Base-by-base conservation (phyloP, 495 filamentous ascomycete species). In the Podospora australis region DNA sequence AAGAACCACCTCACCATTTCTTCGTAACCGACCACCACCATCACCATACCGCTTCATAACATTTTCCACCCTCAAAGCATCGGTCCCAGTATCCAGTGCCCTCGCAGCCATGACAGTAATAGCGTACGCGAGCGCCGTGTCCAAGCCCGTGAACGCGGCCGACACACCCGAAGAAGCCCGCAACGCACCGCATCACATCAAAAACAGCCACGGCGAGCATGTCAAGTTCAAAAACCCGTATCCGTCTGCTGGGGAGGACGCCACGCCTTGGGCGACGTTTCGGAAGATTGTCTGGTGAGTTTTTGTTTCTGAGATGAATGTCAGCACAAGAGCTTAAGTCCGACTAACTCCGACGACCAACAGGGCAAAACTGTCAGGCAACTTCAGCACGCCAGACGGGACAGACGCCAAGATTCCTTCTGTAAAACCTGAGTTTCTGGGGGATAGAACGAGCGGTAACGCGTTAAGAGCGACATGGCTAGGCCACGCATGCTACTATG, bases 401-500 rank as follows among this genome's bases (percentile, higher is more conserved):
- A 14, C 83, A 79, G 16, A 85, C 79, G 3, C 70, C 81, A 3
- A 54, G 19, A 49, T 57, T 30, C 57, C 54, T 22, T 79, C 90
- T 17, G 75, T 73, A 48, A 77, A 77, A 49, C 88, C 90, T 2
- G 65, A 72, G 21, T 94, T 95, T 62, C 77, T 89, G 20, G 67
- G 78, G 1, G 72, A 65, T 30, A 80, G 73, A 54, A 64, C 65
- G 20, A 79, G 82, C 60, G 32, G 72, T 67, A 20, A 30, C 2
- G 13, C 50, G 10, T 79, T 98, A 6, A 83, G 91, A 16, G 90
- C 91, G 30, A 98, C 92, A 25, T 98, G 92, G 92, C 79, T 98
- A 4, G 92, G 92, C 8, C 92, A 98, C 67, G 90, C 92, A 1
- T 96, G 88, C 68, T 96, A 89, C 65, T 88, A 86, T 60, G 83